Conservation (phyloP, 202 grass and related monocot species). For the Carex arenaria region DNA sequence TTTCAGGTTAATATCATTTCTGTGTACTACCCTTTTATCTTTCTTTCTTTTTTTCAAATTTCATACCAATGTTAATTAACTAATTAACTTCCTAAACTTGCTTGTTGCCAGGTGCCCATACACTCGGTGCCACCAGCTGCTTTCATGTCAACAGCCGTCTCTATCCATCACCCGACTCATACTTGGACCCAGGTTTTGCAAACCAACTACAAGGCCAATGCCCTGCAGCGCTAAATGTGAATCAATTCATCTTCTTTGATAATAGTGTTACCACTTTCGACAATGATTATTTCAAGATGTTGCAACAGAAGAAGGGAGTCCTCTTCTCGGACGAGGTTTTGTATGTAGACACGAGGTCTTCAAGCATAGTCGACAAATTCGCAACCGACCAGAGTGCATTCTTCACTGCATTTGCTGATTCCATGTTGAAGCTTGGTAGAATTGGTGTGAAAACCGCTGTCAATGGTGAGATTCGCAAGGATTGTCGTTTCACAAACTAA, state of each 20-base stretch:
- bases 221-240: neutral
- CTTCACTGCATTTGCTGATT: conserved; percentile 14
- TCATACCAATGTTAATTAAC: neutral
- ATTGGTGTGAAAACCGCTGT: conserved; percentile 23
- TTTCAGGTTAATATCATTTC: conserved; percentile 16
- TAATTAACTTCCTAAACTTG: neutral
- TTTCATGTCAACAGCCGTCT: conserved; percentile 18
- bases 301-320: conserved; percentile 27
- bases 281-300: conserved; percentile 20
- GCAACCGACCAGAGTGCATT: conserved; percentile 21
- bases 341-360: conserved; percentile 17
- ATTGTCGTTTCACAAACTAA: conserved; percentile 18
- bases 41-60: neutral
- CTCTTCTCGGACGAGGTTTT: conserved; percentile 11
- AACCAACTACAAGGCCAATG: conserved; percentile 9
- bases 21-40: neutral
- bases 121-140: conserved; percentile 28
- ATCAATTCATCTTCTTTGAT: conserved; percentile 12
- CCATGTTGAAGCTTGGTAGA: conserved; percentile 28
- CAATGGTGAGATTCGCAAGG: conserved; percentile 25
- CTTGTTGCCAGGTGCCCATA: conserved; percentile 17
- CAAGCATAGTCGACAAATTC: conserved; percentile 13
- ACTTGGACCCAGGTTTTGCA: neutral
- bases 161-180: conserved; percentile 14
- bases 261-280: conserved; percentile 18